phyloP scores from a whole-genome alignment of 2,329 filamentous ascomycete genomes.

The Zasmidium citrigriseum region DNA sequence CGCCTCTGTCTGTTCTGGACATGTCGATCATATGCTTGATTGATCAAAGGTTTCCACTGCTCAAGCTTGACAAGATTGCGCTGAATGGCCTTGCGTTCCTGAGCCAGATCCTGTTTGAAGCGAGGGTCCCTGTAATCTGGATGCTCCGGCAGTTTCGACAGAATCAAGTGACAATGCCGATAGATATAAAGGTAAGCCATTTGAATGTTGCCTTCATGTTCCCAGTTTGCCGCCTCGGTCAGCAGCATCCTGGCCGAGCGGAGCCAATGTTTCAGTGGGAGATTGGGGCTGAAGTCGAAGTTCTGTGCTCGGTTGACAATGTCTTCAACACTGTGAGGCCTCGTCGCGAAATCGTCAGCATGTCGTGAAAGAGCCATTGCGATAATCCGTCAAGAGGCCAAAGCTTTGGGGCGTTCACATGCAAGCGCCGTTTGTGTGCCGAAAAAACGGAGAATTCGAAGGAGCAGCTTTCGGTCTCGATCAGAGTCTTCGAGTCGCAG shows the following conservation, averaged over 20 bases:
- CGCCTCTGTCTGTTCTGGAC: constrained; percentile 51
- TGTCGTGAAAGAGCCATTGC: constrained; percentile 34
- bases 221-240: constrained; percentile 75
- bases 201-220: constrained; percentile 80
- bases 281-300: constrained; percentile 77
- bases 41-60: constrained; percentile 75
- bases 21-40: constrained; percentile 70
- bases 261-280: constrained; percentile 61
- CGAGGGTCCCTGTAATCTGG: constrained; percentile 71
- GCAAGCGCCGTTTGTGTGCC: neutral
- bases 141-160: constrained; percentile 73
- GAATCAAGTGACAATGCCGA: constrained; percentile 80
- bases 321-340: constrained; percentile 64
- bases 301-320: constrained; percentile 73
- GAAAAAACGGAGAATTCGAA: neutral
- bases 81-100: constrained; percentile 63
- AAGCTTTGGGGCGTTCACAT: neutral
- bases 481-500: too few relatives aligned
- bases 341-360: constrained; percentile 23
- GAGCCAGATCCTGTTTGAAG: constrained; percentile 54
- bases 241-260: constrained; percentile 32
- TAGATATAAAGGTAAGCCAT: constrained; percentile 91
- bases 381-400: neutral
- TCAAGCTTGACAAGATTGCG: constrained; percentile 72
- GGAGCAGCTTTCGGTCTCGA: too few relatives aligned